Conservation (phyloP, 306 rosid species). For the Argentina anserina region DNA sequence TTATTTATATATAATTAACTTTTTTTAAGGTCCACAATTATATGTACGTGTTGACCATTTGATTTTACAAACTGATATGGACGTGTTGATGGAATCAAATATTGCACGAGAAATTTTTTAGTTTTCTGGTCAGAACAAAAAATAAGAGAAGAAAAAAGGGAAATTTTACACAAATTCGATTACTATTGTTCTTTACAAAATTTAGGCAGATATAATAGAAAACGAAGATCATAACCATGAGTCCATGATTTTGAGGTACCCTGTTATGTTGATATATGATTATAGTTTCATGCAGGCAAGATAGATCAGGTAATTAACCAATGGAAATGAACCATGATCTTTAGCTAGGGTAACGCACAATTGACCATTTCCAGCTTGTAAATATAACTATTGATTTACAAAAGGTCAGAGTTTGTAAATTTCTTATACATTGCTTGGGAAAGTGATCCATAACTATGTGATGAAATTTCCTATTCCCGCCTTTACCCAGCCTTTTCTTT, state of each 20-base stretch:
- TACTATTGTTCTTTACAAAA: not conserved
- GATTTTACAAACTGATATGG: conserved; percentile 1
- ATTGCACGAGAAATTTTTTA: not conserved
- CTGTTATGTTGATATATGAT: not conserved
- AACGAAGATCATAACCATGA: not conserved
- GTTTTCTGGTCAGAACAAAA: not conserved
- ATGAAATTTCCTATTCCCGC: no score
- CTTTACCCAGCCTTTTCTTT: no score
- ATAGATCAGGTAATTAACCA: not conserved
- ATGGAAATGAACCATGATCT: not conserved
- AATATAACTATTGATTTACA: not conserved
- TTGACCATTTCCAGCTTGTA: not conserved
- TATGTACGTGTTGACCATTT: not conserved
- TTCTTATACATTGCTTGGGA: no score
- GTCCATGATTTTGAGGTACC: not conserved
- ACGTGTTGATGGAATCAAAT: not conserved
- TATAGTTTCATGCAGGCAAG: not conserved
- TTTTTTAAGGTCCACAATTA: not conserved
- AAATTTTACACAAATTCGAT: not conserved
- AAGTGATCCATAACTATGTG: no score
- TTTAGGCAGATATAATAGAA: not conserved
- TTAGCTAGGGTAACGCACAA: not conserved
- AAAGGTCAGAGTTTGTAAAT: not conserved
- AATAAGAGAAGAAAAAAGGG: not conserved
- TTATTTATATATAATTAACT: no score